phyloP scores from a whole-genome alignment of 441 rosid species.

The Theobroma grandiflorum region DNA sequence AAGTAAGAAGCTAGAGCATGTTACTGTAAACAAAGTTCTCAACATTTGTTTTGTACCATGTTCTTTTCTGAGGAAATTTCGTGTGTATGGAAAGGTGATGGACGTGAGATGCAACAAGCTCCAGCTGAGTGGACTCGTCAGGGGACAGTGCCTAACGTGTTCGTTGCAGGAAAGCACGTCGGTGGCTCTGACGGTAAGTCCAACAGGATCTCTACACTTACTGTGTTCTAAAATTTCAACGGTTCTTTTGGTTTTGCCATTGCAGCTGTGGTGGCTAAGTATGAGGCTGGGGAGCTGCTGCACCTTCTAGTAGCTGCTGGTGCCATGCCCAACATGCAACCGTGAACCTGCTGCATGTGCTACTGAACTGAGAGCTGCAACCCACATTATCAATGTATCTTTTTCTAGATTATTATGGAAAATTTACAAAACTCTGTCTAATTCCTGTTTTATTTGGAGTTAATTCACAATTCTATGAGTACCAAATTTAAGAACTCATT shows the following conservation, averaged over 20 bases:
- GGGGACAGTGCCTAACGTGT: constrained; percentile 68
- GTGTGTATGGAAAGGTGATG: constrained; percentile 53
- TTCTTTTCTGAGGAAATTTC: neutral
- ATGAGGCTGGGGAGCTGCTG: constrained; percentile 58
- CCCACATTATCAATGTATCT: too few species aligned
- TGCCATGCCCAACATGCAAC: constrained; percentile 42
- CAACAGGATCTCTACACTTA: too few species aligned
- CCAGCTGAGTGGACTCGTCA: constrained; percentile 62
- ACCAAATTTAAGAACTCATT: too few species aligned
- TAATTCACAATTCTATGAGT: too few species aligned
- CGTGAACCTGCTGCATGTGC: constrained; percentile 44
- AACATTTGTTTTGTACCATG: too few species aligned
- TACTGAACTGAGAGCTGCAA: neutral
- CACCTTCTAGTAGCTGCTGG: constrained; percentile 62
- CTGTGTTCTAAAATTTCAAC: too few species aligned
- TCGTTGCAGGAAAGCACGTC: constrained; percentile 66
- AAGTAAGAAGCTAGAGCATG: constrained; percentile 38
- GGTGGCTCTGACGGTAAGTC: constrained; percentile 74
- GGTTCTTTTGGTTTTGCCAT: neutral
- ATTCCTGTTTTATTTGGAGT: too few species aligned
- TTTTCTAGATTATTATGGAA: too few species aligned
- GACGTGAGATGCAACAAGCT: constrained; percentile 60
- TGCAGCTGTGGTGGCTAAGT: constrained; percentile 55
- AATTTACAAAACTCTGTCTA: too few species aligned
- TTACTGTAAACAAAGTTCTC: too few species aligned